Base-by-base conservation (phyloP, 2,329 filamentous ascomycete species). In the Acrodontium crateriforme region DNA sequence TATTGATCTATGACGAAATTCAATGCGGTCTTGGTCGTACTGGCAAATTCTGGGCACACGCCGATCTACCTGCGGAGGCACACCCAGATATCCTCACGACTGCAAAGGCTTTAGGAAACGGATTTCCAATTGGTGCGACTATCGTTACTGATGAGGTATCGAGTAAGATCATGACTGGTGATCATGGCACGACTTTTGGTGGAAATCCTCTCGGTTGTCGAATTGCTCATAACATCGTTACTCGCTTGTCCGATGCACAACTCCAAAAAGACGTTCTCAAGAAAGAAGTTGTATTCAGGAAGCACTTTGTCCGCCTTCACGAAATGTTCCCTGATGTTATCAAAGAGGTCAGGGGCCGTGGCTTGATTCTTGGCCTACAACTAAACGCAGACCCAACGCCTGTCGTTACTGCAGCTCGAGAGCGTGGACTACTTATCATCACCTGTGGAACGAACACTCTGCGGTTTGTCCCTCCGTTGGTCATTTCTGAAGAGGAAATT, bases 1-100 rank as follows among this genome's bases (percentile, higher is more conserved):
- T 95, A 3, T 62, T 98, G 32, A 79, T 94, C 49, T 87, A 89
- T 54, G 89, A 98, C 48, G 89, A 98, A 63, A 98, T 98, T 38
- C 89, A 98, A 58, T 94, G 84, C 54, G 89, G 89, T 29, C 65
- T 98, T 18, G 74, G 76, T 15, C 76, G 89, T 28, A 95, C 89
- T 1, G 89, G 89, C 18, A 68, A 65, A 9, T 67, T 98, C 45
- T 98, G 89, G 89, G 89, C 89, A 0, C 87, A 98, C 50, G 67
- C 66, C 8, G 63, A 66, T 32, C 67, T 89, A 14, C 78, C 81
- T 18, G 61, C 67, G 42, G 75, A 80, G 39, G 83, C 84, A 2
- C 89, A 98, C 51, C 89, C 89, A 5, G 89, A 98, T 47, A 77
- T 98, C 40, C 59, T 98, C 38, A 94, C 87, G 9, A 87, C 81